These are phyloP conservation scores for Casuarina equisetifolia DNA, from an alignment of 306 rosid genomes.

Conservation along the genomic window DNA sequence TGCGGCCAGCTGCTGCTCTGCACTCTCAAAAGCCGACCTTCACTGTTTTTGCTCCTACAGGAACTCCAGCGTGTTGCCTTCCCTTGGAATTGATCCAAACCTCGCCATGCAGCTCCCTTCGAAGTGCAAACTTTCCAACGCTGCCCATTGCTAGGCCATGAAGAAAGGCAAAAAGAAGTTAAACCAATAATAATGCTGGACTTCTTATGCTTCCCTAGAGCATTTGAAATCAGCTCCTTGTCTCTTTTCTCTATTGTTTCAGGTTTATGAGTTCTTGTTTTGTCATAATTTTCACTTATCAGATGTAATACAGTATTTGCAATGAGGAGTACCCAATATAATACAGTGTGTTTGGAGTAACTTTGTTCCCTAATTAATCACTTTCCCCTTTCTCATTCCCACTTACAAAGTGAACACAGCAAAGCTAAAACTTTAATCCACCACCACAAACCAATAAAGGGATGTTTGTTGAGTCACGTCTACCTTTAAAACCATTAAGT, in stretches of 20 bases:
- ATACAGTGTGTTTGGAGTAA: too few relatives aligned
- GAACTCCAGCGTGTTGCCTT: slow-evolving; percentile 50
- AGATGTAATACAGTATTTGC: too few relatives aligned
- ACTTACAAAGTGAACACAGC: too few relatives aligned
- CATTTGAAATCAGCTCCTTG: background rate
- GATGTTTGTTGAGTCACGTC: too few relatives aligned
- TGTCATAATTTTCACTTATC: too few relatives aligned
- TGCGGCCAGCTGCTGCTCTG: slow-evolving; percentile 32
- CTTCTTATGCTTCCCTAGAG: background rate
- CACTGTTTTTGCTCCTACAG: slow-evolving; percentile 53
- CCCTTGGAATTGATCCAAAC: slow-evolving; percentile 57
- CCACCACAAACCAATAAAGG: too few relatives aligned
- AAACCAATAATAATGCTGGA: background rate
- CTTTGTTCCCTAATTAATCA: too few relatives aligned
- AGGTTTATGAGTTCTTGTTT: too few relatives aligned
- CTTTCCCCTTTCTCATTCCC: too few relatives aligned
- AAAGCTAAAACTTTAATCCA: too few relatives aligned
- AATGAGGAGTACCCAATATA: too few relatives aligned
- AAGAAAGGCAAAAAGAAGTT: background rate
- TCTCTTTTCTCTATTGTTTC: background rate
- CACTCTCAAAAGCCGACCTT: slow-evolving; percentile 43
- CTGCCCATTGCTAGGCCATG: slow-evolving; percentile 39
- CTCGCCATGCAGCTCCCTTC: slow-evolving; percentile 59
- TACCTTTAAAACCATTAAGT: too few relatives aligned
- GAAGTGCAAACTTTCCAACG: slow-evolving; percentile 51